Conservation (phyloP, 441 rosid genomes). For the Biscutella auriculata region DNA sequence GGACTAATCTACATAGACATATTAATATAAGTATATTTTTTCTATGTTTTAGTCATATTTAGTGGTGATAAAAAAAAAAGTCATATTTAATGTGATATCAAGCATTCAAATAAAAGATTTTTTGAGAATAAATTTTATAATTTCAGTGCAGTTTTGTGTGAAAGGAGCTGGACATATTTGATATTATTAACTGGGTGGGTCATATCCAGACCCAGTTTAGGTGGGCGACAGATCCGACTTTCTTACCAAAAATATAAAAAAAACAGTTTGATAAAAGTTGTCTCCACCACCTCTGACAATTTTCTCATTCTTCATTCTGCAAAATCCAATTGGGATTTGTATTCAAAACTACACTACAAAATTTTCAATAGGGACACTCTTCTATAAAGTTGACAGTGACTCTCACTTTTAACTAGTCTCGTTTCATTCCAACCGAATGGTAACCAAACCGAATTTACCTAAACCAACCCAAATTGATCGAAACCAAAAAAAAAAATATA, state of each 20-base stretch:
- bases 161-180: no score
- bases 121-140: no score
- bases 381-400: conserved; percentile 10
- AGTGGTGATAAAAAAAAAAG: no score
- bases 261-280: no score
- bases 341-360: conserved; percentile 1
- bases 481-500: background rate
- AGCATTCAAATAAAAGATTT: no score
- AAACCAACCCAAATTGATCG: no score
- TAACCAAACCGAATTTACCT: conserved; percentile 14
- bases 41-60: no score
- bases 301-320: conserved; percentile 12
- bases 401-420: background rate
- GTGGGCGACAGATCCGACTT: conserved; percentile 17
- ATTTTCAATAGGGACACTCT: background rate
- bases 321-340: conserved; percentile 17
- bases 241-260: background rate
- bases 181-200: background rate
- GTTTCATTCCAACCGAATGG: no score
- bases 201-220: conserved; percentile 7
- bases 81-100: no score
- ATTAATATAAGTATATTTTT: no score
- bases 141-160: no score
- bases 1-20: no score
- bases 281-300: conserved; percentile 15